phyloP scores from a whole-genome alignment of 352 stramenopile species.

The Peronospora tabacina region DNA sequence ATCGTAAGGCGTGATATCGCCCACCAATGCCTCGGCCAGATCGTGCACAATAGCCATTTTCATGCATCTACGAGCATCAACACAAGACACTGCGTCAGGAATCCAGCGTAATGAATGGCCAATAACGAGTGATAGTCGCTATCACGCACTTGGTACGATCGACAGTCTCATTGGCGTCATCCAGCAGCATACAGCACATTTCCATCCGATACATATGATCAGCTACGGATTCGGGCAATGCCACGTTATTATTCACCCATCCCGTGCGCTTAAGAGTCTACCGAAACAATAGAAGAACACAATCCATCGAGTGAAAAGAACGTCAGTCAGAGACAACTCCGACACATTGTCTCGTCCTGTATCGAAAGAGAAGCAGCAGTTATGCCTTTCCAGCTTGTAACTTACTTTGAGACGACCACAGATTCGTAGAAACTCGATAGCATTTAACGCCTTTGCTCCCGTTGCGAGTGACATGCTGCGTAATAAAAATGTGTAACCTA shows the following conservation, averaged over 20 bases:
- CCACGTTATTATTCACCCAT: conserved; percentile 89
- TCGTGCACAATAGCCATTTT: conserved; percentile 92
- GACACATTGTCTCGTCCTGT: not conserved
- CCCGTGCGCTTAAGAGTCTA: conserved; percentile 87
- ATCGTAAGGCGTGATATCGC: conserved; percentile 90
- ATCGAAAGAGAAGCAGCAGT: not conserved
- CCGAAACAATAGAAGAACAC: conserved; percentile 1
- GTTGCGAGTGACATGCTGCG: conserved; percentile 40
- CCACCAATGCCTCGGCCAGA: conserved; percentile 88
- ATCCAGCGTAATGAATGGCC: conserved; percentile 8
- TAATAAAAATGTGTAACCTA: conserved; percentile 2
- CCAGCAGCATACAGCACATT: conserved; percentile 87
- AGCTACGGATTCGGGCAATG: conserved; percentile 85
- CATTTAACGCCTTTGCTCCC: conserved; percentile 53
- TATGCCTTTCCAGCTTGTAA: not conserved
- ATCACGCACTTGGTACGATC: conserved; percentile 52
- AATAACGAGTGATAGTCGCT: conserved; percentile 1
- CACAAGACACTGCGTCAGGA: not conserved
- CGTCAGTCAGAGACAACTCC: not conserved
- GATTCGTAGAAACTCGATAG: conserved; percentile 75
- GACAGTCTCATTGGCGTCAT: conserved; percentile 57
- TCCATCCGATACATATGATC: conserved; percentile 92
- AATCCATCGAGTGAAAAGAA: not conserved
- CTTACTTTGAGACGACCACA: conserved; percentile 68
- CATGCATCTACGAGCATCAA: conserved; percentile 47